Evolutionary conservation across 768 basidiomycete species (phyloP).

Genomic region (Tricholoma sp.): DNA sequence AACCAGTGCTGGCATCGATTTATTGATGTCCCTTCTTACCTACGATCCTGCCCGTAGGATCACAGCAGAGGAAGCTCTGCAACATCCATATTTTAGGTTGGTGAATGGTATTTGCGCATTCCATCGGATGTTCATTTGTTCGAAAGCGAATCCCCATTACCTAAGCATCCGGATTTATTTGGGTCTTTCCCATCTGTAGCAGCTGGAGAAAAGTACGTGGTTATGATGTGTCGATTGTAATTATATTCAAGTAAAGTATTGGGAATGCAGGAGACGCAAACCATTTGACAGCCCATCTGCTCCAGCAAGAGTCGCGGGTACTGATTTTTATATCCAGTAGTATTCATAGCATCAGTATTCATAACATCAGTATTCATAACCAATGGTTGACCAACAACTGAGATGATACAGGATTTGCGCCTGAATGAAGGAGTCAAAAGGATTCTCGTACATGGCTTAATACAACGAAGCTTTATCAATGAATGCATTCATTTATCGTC

Average conservation of each 20-base stretch:
- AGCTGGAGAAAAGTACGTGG: constrained; percentile 85
- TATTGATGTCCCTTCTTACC: constrained; percentile 73
- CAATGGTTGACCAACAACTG: background rate
- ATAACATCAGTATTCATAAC: no score
- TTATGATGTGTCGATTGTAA: background rate
- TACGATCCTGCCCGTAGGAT: constrained; percentile 90
- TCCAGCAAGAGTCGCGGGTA: constrained; percentile 67
- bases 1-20: constrained; percentile 77
- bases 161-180: constrained; percentile 95
- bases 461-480: no score
- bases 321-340: constrained; percentile 38
- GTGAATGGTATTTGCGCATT: constrained; percentile 14
- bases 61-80: constrained; percentile 82
- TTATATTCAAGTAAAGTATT: constrained; percentile 8
- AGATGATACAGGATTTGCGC: background rate
- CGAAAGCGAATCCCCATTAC: constrained; percentile 82
- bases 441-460: background rate
- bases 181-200: constrained; percentile 94
- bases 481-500: constrained; percentile 13
- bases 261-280: constrained; percentile 56
- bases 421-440: background rate
- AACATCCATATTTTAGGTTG: constrained; percentile 89
- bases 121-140: background rate
- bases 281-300: constrained; percentile 78
- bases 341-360: no score